Evolutionary conservation across 768 basidiomycete genomes (phyloP), one percentile per base, ranked within the genome.

Genomic region (Royoungia palumana): DNA sequence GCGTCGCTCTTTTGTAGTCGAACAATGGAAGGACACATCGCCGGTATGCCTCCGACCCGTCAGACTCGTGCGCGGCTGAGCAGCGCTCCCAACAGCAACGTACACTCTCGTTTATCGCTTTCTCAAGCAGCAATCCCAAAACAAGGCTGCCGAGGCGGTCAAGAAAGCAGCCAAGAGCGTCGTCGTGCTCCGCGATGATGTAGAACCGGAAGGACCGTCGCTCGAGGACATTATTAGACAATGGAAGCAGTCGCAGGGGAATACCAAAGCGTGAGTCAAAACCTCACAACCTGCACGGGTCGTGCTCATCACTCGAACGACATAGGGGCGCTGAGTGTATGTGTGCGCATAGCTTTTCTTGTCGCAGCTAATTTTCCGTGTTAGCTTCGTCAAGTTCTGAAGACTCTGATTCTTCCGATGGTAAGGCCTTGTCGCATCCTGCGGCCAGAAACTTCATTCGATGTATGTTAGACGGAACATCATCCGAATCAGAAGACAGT

Each of bases 81-180:
- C 46, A 30, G 9, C 21, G 13, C 4, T 20, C 39, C 16, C 32
- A 32, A 27, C 60, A 91, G 90, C 75, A 20, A 84, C 87, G 5
- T 94, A 91, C 72, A 77, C 80, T 56, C 69, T 90, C 42, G 82
- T 94, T 49, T 78, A 90, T 60, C 71, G 80, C 9, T 94, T 93
- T 69, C 74, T 94, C 32, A 72, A 66, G 49, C 78, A 81, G 60
- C 80, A 76, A 40, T 75, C 78, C 0, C 85, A 91, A 64, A 62
- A 64, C 25, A 89, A 89, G 58, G 86, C 81, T 8, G 90, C 90
- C 9, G 72, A 77, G 49, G 83, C 85, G 1, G 71, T 92, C 42
- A 88, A 81, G 70, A 87, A 84, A 55, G 87, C 86, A 21, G 87
- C 79, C 19, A 83, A 80, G 65, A 72, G 76, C 41, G 60, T 79